A percentile compares a stretch with the other conserved stretches of the same genome.
Conservation (phyloP, 306 rosid species). For the Trifolium dubium region DNA sequence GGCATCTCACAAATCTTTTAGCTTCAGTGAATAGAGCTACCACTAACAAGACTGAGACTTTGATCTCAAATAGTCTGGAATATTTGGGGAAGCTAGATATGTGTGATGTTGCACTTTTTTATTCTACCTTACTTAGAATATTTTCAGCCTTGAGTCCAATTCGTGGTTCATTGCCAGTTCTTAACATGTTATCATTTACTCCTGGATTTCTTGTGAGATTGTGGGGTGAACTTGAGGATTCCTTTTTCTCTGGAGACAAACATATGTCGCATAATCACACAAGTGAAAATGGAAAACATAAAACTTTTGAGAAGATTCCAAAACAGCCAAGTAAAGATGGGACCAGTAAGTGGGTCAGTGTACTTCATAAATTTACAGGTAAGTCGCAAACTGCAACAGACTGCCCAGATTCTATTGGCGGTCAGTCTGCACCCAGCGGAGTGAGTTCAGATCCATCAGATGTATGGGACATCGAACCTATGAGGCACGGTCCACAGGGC, state of each 20-base stretch:
- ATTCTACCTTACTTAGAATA: conserved; percentile 76
- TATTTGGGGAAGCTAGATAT: conserved; percentile 63
- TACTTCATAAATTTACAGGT: conserved; percentile 75
- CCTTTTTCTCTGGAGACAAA: conserved; percentile 58
- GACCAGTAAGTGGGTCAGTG: conserved; percentile 74
- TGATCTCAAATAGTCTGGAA: conserved; percentile 48
- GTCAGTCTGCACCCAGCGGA: conserved; percentile 57
- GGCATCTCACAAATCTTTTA: conserved; percentile 87
- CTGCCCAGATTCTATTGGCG: conserved; percentile 41
- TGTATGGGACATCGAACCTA: conserved; percentile 77
- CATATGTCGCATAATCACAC: conserved; percentile 42
- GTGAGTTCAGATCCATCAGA: conserved; percentile 58
- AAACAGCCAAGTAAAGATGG: conserved; percentile 66
- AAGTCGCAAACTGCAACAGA: conserved; percentile 63
- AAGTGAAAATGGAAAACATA: conserved; percentile 53
- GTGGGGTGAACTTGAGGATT: conserved; percentile 77
- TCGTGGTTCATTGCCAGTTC: conserved; percentile 74
- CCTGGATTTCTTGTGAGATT: conserved; percentile 83
- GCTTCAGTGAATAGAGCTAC: conserved; percentile 48
- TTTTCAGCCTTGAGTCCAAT: conserved; percentile 68
- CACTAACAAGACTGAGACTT: conserved; percentile 42
- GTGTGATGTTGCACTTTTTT: conserved; percentile 72
- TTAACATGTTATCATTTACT: conserved; percentile 92
- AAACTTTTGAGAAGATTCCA: conserved; percentile 54
- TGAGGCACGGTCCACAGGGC: conserved; percentile 84